phyloP scores from a whole-genome alignment of 805 yeast species.

The Debaryomyces castellii region DNA sequence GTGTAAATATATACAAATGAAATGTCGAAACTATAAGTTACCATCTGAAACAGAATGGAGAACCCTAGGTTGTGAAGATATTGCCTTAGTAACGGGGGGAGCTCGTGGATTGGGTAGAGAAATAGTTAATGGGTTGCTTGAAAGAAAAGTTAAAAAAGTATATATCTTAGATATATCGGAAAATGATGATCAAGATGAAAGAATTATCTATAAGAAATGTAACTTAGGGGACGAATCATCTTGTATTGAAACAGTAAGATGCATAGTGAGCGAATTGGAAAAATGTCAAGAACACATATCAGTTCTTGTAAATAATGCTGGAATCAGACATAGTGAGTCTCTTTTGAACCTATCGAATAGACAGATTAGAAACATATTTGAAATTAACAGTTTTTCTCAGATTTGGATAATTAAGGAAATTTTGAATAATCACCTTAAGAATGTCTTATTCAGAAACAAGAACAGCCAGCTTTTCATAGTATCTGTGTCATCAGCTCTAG shows the following conservation, averaged over 20 bases:
- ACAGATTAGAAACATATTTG: slow-evolving; percentile 23
- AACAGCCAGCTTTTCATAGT: slow-evolving; percentile 32
- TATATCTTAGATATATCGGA: slow-evolving; percentile 29
- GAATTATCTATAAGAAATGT: slow-evolving; percentile 23
- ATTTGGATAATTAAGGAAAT: slow-evolving; percentile 22
- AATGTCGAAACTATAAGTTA: background rate
- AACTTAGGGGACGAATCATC: slow-evolving; percentile 18
- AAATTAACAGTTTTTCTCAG: slow-evolving; percentile 33
- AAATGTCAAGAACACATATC: slow-evolving; percentile 11
- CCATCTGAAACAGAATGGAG: background rate
- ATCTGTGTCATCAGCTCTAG: slow-evolving; percentile 47
- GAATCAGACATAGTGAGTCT: slow-evolving; percentile 37
- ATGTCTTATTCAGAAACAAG: slow-evolving; percentile 4
- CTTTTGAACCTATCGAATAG: slow-evolving; percentile 21
- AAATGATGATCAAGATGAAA: slow-evolving; percentile 12
- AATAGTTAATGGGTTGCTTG: slow-evolving; percentile 26
- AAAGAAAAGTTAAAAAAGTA: slow-evolving; percentile 17
- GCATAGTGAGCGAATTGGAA: slow-evolving; percentile 20
- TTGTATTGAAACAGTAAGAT: slow-evolving; percentile 13
- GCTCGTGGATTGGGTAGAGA: slow-evolving; percentile 49
- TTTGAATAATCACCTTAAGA: slow-evolving; percentile 17
- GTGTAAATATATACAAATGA: background rate
- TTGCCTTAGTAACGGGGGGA: slow-evolving; percentile 52
- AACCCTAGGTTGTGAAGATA: slow-evolving; percentile 9
- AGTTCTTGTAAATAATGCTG: slow-evolving; percentile 49